Base-by-base conservation (phyloP, 176 grass and related monocot genomes). In the Carex littledalei region DNA sequence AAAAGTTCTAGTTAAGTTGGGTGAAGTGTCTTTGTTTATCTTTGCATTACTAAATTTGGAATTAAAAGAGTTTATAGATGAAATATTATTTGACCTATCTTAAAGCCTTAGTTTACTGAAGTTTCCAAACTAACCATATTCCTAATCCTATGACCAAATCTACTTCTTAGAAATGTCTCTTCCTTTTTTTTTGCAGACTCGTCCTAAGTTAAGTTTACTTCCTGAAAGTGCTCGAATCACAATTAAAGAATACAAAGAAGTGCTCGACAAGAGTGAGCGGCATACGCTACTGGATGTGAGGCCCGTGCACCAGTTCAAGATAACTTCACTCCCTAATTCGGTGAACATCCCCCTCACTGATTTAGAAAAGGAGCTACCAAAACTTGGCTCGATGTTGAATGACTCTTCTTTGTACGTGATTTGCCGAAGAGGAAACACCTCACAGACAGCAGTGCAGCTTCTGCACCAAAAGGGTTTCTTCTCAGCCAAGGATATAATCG, bases 371-470 rank as follows among this genome's bases (percentile, higher is more conserved):
- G 90, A 98, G 60, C 83, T 95, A 65, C 84, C 90, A 11, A 75
- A 50, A 3, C 81, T 95, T 21, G 26, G 91, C 60, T 74, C 80
- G 17, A 85, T 72, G 3, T 41, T 95, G 84, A 90, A 88, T 79
- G 86, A 87, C 18, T 88, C 90, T 24, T 21, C 88, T 32, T 67
- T 98, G 43, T 90, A 90, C 70, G 91, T 98, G 5, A 81, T 95
- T 67, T 98, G 95, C 47, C 84, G 93, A 81, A 92, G 96, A 89
- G 96, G 96, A 35, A 95, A 98, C 3, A 90, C 91, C 52, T 98
- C 96, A 3, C 96, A 98, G 45, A 89, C 9, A 17, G 91, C 93
- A 1, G 90, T 95, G 41, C 68, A 89, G 80, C 69, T 93, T 85
- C 91, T 98, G 14, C 90, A 32, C 0, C 81, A 89, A 81, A 98